These are phyloP conservation scores for Verticillium dahliae DNA, from an alignment of 2,329 filamentous ascomycete genomes.

Conservation along the genomic window DNA sequence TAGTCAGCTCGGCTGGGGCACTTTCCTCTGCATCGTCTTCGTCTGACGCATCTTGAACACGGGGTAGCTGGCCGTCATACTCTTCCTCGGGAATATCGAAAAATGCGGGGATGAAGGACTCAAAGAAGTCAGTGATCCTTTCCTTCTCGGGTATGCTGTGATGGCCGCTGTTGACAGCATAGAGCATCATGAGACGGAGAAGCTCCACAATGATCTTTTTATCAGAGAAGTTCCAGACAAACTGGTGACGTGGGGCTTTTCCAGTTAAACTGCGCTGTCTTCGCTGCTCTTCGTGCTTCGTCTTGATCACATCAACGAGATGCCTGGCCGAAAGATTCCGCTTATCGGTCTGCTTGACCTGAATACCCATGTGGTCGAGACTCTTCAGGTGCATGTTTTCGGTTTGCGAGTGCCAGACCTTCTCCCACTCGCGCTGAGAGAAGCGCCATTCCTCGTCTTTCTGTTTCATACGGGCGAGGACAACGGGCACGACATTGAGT, in stretches of 20 bases:
- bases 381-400: constrained; percentile 93
- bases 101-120: constrained; percentile 68
- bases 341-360: constrained; percentile 85
- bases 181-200: constrained; percentile 57
- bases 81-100: constrained; percentile 68
- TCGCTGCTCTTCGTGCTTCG: constrained; percentile 85
- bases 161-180: constrained; percentile 61
- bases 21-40: constrained; percentile 75
- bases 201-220: constrained; percentile 59
- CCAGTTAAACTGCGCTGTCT: constrained; percentile 59
- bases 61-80: constrained; percentile 59
- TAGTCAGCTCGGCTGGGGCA: constrained; percentile 63
- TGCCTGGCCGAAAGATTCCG: constrained; percentile 85
- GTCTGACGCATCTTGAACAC: constrained; percentile 62
- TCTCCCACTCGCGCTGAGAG: constrained; percentile 95
- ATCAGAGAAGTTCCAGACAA: constrained; percentile 68
- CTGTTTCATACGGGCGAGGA: constrained; percentile 84
- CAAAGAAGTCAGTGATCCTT: constrained; percentile 68
- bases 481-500: constrained; percentile 79
- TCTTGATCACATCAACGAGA: constrained; percentile 83
- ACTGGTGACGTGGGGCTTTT: constrained; percentile 63
- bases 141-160: constrained; percentile 68
- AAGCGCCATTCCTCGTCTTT: constrained; percentile 98
- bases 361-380: constrained; percentile 91
- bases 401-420: constrained; percentile 95